Base-by-base conservation (phyloP, 805 yeast species). In the Yamadazyma paraphyllophila region DNA sequence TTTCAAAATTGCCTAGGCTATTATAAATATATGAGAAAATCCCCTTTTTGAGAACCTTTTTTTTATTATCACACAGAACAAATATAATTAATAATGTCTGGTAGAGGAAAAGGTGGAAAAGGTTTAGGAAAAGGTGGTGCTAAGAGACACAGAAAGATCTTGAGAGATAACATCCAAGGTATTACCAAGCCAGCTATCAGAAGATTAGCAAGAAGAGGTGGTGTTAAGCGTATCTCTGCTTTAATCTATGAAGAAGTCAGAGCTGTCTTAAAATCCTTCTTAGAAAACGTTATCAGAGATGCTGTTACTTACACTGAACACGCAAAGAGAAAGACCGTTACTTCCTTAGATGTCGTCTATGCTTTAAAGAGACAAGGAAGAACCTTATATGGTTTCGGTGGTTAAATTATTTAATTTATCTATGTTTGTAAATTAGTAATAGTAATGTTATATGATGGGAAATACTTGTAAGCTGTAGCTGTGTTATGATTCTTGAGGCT, bases 111-210 rank as follows among this genome's bases (percentile, higher is more conserved):
- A 89, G 98, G 98, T 71, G 99, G 98, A 71, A 94, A 94, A 88
- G 99, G 99, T 79, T 83, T 94, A 66, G 99, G 99, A 69, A 94
- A 94, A 81, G 98, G 97, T 79, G 99, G 99, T 81, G 99, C 99
- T 66, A 92, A 92, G 85, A 90, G 99, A 78, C 99, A 92, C 90
- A 89, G 98, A 85, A 91, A 91, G 88, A 88, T 92, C 77, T 82
- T 91, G 59, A 91, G 98, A 83, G 99, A 94, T 76, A 94, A 92
- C 92, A 92, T 94, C 62, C 97, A 91, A 79, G 99, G 99, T 82
- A 92, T 92, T 72, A 92, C 99, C 55, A 92, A 92, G 84, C 99
- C 99, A 71, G 99, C 99, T 69, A 92, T 92, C 70, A 90, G 99
- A 82, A 92, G 99, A 88, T 86, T 92, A 66, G 99, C 99, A 44